These are phyloP conservation scores for Botrytis porri DNA, from an alignment of 2,329 filamentous ascomycete species.

Conservation along the genomic window DNA sequence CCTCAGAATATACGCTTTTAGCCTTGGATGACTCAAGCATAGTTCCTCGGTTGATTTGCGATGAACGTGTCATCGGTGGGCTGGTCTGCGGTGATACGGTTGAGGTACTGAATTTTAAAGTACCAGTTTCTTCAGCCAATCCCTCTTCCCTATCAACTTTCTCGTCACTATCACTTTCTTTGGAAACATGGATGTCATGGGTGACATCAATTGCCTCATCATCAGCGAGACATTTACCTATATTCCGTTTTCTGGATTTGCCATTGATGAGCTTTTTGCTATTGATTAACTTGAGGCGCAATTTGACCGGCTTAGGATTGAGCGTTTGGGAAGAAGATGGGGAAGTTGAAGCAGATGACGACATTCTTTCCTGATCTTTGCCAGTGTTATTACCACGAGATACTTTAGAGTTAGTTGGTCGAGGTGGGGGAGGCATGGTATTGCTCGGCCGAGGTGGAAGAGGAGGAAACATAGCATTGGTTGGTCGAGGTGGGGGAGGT, in stretches of 20 bases:
- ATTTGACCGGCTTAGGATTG: no score
- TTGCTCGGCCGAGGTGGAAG: not conserved
- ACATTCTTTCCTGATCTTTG: not conserved
- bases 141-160: not conserved
- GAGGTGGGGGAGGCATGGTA: not conserved
- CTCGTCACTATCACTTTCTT: not conserved
- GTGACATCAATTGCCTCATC: not conserved
- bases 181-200: fast-evolving
- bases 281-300: not conserved
- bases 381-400: not conserved
- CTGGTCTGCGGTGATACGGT: not conserved
- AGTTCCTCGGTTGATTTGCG: no score
- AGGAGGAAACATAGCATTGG: not conserved
- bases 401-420: not conserved
- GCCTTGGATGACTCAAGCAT: not conserved
- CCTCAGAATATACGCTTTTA: not conserved
- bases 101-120: not conserved
- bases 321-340: not conserved
- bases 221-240: no score
- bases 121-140: not conserved
- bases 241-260: not conserved
- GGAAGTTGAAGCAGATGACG: not conserved
- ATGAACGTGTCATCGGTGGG: not conserved
- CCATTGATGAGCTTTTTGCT: not conserved
- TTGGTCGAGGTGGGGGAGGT: no score